Percentiles rank a stretch among this genome's conserved stretches.
Evolutionary conservation across 2,329 filamentous ascomycete genomes (phyloP).

Genomic region (Aspergillus melleus): DNA sequence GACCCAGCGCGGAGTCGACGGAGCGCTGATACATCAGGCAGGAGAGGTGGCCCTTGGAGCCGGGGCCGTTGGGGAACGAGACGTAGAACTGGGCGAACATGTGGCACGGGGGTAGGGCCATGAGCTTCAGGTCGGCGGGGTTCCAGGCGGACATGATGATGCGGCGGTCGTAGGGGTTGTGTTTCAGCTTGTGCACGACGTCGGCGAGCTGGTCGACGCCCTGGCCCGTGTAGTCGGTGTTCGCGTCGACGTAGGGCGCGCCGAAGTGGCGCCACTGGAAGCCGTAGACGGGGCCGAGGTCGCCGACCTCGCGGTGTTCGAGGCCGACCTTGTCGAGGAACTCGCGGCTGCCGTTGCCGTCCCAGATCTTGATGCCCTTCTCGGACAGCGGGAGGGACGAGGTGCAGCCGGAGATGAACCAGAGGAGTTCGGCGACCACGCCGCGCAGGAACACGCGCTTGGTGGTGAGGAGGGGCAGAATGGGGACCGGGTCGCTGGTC

Average conservation of each 20-base stretch:
- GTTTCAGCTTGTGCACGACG: constrained; percentile 80
- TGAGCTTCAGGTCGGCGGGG: constrained; percentile 76
- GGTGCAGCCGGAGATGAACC: constrained; percentile 88
- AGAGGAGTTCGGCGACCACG: constrained; percentile 88
- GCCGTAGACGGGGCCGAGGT: constrained; percentile 93
- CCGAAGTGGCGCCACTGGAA: constrained; percentile 99
- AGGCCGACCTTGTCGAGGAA: constrained; percentile 87
- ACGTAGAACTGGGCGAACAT: constrained; percentile 99
- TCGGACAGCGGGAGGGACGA: constrained; percentile 74
- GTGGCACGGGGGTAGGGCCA: constrained; percentile 92
- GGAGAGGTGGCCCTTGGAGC: constrained; percentile 68
- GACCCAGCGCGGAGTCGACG: constrained; percentile 95
- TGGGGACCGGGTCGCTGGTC: constrained; percentile 50
- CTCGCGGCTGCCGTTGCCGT: constrained; percentile 88
- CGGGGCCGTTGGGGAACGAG: constrained; percentile 58
- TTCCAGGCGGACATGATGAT: constrained; percentile 97
- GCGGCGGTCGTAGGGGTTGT: constrained; percentile 81
- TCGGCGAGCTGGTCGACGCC: constrained; percentile 92
- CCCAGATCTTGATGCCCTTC: constrained; percentile 94
- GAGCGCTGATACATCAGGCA: constrained; percentile 91
- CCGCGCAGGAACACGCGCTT: constrained; percentile 94
- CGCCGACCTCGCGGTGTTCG: constrained; percentile 76
- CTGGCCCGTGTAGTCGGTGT: constrained; percentile 79
- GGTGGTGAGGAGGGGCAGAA: constrained; percentile 92
- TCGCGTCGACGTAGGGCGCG: constrained; percentile 77